Conservation (phyloP, 108 stramenopile genomes). For the Chaetoceros muelleri region DNA sequence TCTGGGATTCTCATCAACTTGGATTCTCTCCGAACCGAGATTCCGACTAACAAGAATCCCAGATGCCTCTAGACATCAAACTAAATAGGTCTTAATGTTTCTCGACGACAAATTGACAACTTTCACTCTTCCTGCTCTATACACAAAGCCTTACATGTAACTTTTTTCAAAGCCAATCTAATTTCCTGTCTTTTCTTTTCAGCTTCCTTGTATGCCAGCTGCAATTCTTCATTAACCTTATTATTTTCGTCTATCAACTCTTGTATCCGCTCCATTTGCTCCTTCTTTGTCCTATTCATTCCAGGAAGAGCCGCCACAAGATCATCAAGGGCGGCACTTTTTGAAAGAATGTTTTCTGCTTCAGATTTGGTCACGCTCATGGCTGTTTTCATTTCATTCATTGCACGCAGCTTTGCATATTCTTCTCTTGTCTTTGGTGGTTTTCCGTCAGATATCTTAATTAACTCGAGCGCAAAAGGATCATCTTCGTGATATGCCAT, state of each 20-base stretch:
- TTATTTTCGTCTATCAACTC: conserved; percentile 49
- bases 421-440: conserved; percentile 44
- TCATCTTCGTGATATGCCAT: conserved; percentile 31
- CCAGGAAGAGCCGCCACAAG: conserved; percentile 57
- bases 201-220: conserved; percentile 34
- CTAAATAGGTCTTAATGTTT: too few relatives aligned
- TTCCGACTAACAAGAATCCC: too few relatives aligned
- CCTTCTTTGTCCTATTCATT: conserved; percentile 50
- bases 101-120: too few relatives aligned
- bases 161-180: conserved; percentile 37
- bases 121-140: conserved; percentile 67
- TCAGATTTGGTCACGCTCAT: conserved; percentile 29
- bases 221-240: conserved; percentile 32
- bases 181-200: conserved; percentile 37
- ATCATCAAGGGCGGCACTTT: conserved; percentile 57
- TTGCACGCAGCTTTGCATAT: conserved; percentile 31
- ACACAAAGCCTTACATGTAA: conserved; percentile 58
- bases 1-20: too few relatives aligned
- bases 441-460: conserved; percentile 2
- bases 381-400: conserved; percentile 50
- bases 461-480: conserved; percentile 20
- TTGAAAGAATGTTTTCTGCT: conserved; percentile 50
- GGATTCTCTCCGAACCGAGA: too few relatives aligned
- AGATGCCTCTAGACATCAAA: too few relatives aligned
- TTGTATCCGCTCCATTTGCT: conserved; percentile 61